Conservation (phyloP, 129 eudicot genomes). For the Tagetes erecta region DNA sequence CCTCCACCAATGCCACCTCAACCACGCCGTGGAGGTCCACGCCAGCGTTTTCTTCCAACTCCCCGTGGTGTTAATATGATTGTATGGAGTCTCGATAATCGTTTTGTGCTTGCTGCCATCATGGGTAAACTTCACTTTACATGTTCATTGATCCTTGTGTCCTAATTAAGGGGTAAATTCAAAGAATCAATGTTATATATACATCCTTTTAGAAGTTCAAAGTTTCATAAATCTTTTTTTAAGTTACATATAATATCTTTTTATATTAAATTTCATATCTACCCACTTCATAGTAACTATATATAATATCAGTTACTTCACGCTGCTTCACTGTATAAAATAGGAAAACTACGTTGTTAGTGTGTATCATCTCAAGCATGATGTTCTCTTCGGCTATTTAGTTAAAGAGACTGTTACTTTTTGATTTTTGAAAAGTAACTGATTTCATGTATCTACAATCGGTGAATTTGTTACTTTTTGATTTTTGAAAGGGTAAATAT, state of each 20-base stretch:
- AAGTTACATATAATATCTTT: neutral
- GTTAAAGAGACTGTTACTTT: neutral
- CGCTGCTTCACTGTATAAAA: too few relatives aligned
- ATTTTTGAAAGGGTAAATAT: neutral
- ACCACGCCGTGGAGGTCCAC: constrained; percentile 99
- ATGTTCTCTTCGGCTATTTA: neutral
- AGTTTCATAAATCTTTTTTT: neutral
- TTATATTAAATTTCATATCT: neutral
- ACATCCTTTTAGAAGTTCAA: neutral
- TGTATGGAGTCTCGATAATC: constrained; percentile 98
- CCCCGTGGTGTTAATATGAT: constrained; percentile 99
- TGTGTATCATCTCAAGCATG: neutral
- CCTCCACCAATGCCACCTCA: constrained; percentile 99
- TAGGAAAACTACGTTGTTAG: neutral
- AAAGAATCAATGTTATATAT: neutral
- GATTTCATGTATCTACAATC: neutral
- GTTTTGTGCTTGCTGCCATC: constrained; percentile 98
- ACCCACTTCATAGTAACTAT: neutral
- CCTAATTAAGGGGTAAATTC: neutral
- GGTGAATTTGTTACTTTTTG: neutral
- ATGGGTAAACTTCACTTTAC: constrained; percentile 65
- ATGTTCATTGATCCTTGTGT: constrained; percentile 2
- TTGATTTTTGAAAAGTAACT: neutral
- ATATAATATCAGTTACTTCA: neutral
- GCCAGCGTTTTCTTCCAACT: constrained; percentile 96